These are phyloP conservation scores for Sporisorium sorghi DNA, from an alignment of 1,284 basidiomycete genomes.

Conservation along the genomic window DNA sequence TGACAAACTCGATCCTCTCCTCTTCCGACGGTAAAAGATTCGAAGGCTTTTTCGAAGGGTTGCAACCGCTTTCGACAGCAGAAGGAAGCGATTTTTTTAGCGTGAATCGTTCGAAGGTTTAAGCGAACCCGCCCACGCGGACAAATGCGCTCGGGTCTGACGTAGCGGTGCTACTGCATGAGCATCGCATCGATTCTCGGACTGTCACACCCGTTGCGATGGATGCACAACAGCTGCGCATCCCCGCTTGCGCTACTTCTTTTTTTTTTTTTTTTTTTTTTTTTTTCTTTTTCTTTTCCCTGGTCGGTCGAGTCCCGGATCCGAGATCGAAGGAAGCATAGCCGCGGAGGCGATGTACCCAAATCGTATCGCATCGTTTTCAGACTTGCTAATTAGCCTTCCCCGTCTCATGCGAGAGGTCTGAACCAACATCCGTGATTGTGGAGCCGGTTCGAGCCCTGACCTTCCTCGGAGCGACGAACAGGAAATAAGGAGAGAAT, in stretches of 20 bases:
- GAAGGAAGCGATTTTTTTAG: not conserved
- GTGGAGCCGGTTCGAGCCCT: not conserved
- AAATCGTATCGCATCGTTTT: conserved; percentile 4
- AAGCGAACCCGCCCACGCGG: conserved; percentile 8
- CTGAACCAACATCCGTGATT: not conserved
- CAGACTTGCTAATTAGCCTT: not conserved
- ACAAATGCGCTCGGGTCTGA: conserved; percentile 1
- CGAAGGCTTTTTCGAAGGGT: too few relatives aligned
- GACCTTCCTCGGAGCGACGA: not conserved
- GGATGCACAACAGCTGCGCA: too few relatives aligned
- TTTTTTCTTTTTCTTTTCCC: too few relatives aligned
- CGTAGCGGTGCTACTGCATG: not conserved
- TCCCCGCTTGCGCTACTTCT: too few relatives aligned
- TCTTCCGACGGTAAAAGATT: too few relatives aligned
- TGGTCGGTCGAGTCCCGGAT: not conserved
- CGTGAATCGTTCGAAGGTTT: not conserved
- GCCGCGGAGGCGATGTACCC: conserved; percentile 3
- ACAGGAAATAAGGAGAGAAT: too few relatives aligned
- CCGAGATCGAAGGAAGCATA: not conserved
- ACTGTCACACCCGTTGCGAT: not conserved
- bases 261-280: too few relatives aligned
- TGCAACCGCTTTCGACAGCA: too few relatives aligned
- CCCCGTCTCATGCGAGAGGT: not conserved
- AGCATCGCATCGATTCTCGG: not conserved
- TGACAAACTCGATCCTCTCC: too few relatives aligned